Percentiles rank a stretch among this genome's conserved stretches.
Conservation (phyloP, 2,329 filamentous ascomycete species). For the Trichoderma sp. region DNA sequence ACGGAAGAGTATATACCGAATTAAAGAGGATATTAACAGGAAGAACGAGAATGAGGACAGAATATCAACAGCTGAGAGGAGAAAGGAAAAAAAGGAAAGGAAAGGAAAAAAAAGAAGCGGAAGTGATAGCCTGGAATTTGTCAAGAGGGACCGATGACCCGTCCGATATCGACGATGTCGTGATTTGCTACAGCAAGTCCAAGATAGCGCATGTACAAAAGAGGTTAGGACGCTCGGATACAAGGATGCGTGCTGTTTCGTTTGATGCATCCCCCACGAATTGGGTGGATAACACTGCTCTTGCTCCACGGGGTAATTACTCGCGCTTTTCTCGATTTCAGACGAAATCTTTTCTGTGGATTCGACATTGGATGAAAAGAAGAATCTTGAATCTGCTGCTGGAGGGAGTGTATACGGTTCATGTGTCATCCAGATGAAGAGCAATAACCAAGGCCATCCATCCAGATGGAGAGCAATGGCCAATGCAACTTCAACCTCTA, state of each 20-base stretch:
- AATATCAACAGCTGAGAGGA: background rate
- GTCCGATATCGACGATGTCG: constrained; percentile 25
- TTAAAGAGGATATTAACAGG: background rate
- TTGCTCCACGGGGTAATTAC: background rate
- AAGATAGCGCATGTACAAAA: background rate
- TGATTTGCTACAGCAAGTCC: constrained; percentile 21
- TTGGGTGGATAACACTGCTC: background rate
- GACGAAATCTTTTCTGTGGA: too few relatives aligned
- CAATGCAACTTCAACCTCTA: background rate
- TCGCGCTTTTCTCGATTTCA: background rate
- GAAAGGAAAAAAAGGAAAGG: constrained; percentile 16
- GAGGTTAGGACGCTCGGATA: background rate
- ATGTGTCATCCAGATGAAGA: background rate
- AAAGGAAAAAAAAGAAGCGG: background rate
- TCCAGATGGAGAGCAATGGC: background rate
- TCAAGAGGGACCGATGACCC: constrained; percentile 20
- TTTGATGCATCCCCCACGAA: constrained; percentile 13
- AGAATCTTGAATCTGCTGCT: background rate
- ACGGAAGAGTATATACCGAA: background rate
- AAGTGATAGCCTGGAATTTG: background rate
- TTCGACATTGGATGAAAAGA: background rate
- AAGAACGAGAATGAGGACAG: background rate
- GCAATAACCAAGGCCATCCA: background rate
- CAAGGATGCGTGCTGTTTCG: background rate
- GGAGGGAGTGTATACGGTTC: background rate